Evolutionary conservation across 1,284 basidiomycete species (phyloP), one percentile per base, ranked within the genome.

Genomic region (Nidula niveotomentosa): DNA sequence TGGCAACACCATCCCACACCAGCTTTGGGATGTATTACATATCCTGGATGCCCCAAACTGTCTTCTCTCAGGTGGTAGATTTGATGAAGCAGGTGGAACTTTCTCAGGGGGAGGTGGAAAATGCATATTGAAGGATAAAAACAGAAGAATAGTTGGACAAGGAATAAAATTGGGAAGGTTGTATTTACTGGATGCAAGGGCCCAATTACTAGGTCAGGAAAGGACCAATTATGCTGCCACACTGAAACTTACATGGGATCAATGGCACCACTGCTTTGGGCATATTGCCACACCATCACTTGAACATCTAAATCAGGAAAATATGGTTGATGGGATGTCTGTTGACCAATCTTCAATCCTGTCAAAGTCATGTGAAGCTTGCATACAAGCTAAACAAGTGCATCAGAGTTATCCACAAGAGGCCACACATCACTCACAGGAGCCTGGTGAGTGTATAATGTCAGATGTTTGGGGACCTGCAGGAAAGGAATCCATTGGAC

Each of bases 211-310:
- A 53, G 7, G 53, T 34, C 13, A 60, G 56, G 13, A 56, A 56
- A 4, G 48, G 17, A 8, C 53, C 54, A 52, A 55, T 55, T 56
- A 18, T 55, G 23, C 51, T 15, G 18, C 49, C 39, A 13, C 37
- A 18, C 36, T 49, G 45, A 53, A 55, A 35, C 33, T 48, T 9
- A 45, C 66, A 1, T 72, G 65, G 67, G 59, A 70, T 15, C 60
- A 74, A 36, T 73, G 70, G 71, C 74, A 76, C 48, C 55, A 58
- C 1, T 52, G 61, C 0, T 64, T 70, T 51, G 71, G 72, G 0
- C 73, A 76, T 52, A 57, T 75, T 15, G 56, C 62, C 35, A 53
- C 60, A 9, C 33, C 39, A 6, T 51, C 58, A 1, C 41, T 72
- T 6, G 54, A 65, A 37, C 33, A 54, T 12, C 46, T 72, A 17